Percentiles rank a stretch among this genome's conserved stretches.
Conservation (phyloP, 768 basidiomycete species). For the Suillus placidus region DNA sequence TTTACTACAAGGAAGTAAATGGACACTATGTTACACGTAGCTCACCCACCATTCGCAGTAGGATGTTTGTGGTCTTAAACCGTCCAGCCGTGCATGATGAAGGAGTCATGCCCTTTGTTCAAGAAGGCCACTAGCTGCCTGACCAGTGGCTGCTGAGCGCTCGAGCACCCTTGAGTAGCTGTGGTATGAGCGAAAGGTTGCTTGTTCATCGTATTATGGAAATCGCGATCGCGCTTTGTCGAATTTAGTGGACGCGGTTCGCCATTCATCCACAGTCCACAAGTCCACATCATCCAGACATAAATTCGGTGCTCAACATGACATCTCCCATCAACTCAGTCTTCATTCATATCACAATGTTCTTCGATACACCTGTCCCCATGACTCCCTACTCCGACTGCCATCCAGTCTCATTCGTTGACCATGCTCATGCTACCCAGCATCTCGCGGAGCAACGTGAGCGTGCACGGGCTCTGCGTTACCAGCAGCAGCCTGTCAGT, state of each 20-base stretch:
- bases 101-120: neutral
- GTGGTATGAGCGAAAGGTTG: neutral
- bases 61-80: neutral
- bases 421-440: conserved; percentile 26
- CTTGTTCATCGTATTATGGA: neutral
- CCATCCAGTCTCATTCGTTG: neutral
- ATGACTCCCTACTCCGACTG: neutral
- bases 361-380: neutral
- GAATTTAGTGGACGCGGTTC: neutral
- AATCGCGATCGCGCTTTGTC: neutral
- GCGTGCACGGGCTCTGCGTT: neutral
- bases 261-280: neutral
- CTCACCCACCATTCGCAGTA: neutral
- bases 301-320: neutral
- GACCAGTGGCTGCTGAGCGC: no score
- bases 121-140: neutral
- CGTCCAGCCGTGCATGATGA: neutral
- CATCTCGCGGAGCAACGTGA: conserved; percentile 18
- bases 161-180: neutral
- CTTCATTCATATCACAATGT: neutral
- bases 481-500: neutral
- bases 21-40: neutral
- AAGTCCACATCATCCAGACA: neutral
- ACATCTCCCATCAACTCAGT: neutral
- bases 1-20: neutral